phyloP scores from a whole-genome alignment of 2,329 filamentous ascomycete species.

The Fulvia fulva region DNA sequence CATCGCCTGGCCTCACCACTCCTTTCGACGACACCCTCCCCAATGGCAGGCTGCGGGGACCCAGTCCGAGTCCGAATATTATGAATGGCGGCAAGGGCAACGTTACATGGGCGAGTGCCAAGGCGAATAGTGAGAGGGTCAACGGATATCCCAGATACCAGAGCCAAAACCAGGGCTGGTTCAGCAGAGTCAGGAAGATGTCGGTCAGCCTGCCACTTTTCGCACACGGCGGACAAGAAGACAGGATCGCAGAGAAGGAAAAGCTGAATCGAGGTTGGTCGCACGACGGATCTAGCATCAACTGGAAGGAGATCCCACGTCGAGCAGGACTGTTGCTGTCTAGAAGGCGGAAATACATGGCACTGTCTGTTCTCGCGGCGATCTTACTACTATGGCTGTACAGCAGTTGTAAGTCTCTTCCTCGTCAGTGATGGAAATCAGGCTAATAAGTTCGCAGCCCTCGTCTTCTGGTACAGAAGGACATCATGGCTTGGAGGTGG shows the following conservation, averaged over 20 bases:
- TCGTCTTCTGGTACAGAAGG: slow-evolving; percentile 63
- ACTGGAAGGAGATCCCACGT: slow-evolving; percentile 22
- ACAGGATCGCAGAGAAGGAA: slow-evolving; percentile 68
- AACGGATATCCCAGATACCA: slow-evolving; percentile 71
- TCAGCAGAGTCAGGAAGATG: slow-evolving; percentile 75
- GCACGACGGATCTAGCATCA: slow-evolving; percentile 3
- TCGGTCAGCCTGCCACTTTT: slow-evolving; percentile 76
- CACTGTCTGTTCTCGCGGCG: slow-evolving; percentile 23
- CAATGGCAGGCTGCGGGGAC: slow-evolving; percentile 61
- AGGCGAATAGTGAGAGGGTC: slow-evolving; percentile 69
- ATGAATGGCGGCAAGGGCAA: slow-evolving; percentile 40
- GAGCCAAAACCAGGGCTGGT: slow-evolving; percentile 79
- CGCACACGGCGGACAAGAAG: slow-evolving; percentile 46
- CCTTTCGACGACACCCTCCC: slow-evolving; percentile 40
- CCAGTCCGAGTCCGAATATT: slow-evolving; percentile 49
- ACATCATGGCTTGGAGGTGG: slow-evolving; percentile 73
- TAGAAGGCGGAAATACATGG: slow-evolving; percentile 28
- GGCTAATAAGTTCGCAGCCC: slow-evolving; percentile 41
- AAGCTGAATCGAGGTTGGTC: slow-evolving; percentile 58
- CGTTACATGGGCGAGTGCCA: slow-evolving; percentile 78
- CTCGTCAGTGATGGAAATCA: background rate
- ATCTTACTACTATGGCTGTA: slow-evolving; percentile 25
- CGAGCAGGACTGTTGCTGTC: slow-evolving; percentile 28
- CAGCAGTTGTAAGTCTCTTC: slow-evolving; percentile 24
- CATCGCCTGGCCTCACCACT: slow-evolving; percentile 71